Evolutionary conservation across 2,329 filamentous ascomycete species (phyloP).

Genomic region (Alternaria dauci): DNA sequence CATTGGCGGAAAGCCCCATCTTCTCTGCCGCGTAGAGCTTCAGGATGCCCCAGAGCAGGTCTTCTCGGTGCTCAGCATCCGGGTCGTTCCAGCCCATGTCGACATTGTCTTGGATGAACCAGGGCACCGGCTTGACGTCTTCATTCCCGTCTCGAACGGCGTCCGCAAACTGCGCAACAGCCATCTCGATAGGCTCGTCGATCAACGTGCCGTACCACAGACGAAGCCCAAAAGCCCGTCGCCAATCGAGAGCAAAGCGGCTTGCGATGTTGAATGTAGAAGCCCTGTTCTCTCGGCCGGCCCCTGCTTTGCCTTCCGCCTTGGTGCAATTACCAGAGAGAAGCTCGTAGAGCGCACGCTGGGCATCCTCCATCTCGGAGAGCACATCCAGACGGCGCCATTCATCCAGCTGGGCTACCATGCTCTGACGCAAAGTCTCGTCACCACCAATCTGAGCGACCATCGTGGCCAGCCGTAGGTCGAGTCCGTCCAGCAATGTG

Average conservation of each 20-base stretch:
- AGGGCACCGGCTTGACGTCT: slow-evolving; percentile 72
- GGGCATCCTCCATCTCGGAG: slow-evolving; percentile 83
- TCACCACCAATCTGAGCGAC: slow-evolving; percentile 85
- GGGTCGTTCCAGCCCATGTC: slow-evolving; percentile 68
- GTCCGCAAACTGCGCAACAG: slow-evolving; percentile 75
- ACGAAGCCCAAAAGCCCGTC: slow-evolving; percentile 88
- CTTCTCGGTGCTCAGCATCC: slow-evolving; percentile 68
- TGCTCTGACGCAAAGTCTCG: slow-evolving; percentile 71
- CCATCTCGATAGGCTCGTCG: slow-evolving; percentile 73
- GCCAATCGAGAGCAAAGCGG: slow-evolving; percentile 89
- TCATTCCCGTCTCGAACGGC: slow-evolving; percentile 78
- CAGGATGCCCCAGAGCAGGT: slow-evolving; percentile 86
- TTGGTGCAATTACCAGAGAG: slow-evolving; percentile 86
- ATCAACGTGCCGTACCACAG: slow-evolving; percentile 84
- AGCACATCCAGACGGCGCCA: slow-evolving; percentile 86
- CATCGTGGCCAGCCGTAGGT: slow-evolving; percentile 85
- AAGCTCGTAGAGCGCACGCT: slow-evolving; percentile 89
- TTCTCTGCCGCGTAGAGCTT: slow-evolving; percentile 77
- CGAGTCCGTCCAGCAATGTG: slow-evolving; percentile 74
- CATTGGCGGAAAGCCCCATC: slow-evolving; percentile 49
- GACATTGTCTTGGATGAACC: slow-evolving; percentile 70
- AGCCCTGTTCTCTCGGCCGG: slow-evolving; percentile 79
- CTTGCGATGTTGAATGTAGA: slow-evolving; percentile 83
- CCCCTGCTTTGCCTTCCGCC: slow-evolving; percentile 77
- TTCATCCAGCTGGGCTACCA: slow-evolving; percentile 79